These are phyloP conservation scores for Cyclostephanos tholiformis DNA, from an alignment of 108 stramenopile genomes.

Conservation along the genomic window DNA sequence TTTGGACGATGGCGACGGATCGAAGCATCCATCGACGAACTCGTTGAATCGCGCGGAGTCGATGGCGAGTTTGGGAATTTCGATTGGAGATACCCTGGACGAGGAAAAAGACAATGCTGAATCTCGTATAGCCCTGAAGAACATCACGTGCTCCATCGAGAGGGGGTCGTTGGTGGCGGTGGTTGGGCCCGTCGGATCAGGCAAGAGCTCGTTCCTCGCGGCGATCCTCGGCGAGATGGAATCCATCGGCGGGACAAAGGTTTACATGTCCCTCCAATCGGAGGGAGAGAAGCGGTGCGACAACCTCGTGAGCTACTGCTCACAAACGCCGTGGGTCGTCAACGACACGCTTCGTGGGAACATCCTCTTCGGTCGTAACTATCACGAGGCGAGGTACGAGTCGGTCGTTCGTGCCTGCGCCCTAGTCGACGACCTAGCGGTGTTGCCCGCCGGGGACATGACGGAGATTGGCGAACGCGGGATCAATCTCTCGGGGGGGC, in stretches of 20 bases:
- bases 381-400: conserved; percentile 83
- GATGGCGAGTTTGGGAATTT: conserved; percentile 32
- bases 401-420: conserved; percentile 84
- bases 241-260: conserved; percentile 63
- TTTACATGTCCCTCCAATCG: conserved; percentile 60
- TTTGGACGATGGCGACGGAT: conserved; percentile 11
- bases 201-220: conserved; percentile 89
- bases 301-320: conserved; percentile 78
- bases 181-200: conserved; percentile 90
- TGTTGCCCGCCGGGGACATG: conserved; percentile 90
- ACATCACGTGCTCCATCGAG: conserved; percentile 70
- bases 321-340: conserved; percentile 93
- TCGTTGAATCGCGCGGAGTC: conserved; percentile 44
- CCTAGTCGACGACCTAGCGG: conserved; percentile 82
- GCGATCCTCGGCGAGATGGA: conserved; percentile 93
- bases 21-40: conserved; percentile 39
- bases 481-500: conserved; percentile 91
- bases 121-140: conserved; percentile 48
- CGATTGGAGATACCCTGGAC: conserved; percentile 22
- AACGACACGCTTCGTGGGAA: conserved; percentile 91
- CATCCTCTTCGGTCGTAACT: conserved; percentile 83
- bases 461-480: conserved; percentile 96
- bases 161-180: conserved; percentile 87
- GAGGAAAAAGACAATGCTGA: conserved; percentile 43
- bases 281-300: conserved; percentile 17